A percentile compares a stretch with the other conserved stretches of the same genome.
phyloP scores from a whole-genome alignment of 2,329 filamentous ascomycete species.

The Diplocarpon rosae region DNA sequence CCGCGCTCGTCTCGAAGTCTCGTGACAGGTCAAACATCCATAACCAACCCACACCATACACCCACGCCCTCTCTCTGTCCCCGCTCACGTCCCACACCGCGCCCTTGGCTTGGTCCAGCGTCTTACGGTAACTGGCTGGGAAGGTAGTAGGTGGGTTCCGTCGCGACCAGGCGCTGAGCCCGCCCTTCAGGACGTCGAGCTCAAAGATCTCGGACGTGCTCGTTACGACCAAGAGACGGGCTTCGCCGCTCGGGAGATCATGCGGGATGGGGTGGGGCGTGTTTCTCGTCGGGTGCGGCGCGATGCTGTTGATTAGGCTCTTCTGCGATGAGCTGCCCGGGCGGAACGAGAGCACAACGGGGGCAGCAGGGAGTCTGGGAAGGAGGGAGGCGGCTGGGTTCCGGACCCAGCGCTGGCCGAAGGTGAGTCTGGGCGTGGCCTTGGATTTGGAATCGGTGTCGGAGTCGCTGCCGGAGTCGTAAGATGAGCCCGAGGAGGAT shows the following conservation, averaged over 20 bases:
- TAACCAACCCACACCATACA: conserved; percentile 78
- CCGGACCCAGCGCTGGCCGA: conserved; percentile 61
- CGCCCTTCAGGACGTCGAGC: conserved; percentile 68
- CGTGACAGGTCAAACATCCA: conserved; percentile 82
- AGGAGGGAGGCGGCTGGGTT: conserved; percentile 61
- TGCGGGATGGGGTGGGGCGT: conserved; percentile 30
- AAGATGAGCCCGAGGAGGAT: conserved; percentile 32
- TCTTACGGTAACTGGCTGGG: conserved; percentile 60
- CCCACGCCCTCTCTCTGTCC: conserved; percentile 58
- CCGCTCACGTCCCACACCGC: conserved; percentile 65
- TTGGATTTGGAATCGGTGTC: conserved; percentile 39
- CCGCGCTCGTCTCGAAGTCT: conserved; percentile 42
- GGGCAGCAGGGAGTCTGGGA: conserved; percentile 53
- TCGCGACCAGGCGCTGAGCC: conserved; percentile 74
- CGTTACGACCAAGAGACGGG: conserved; percentile 49
- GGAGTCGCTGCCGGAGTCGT: conserved; percentile 28
- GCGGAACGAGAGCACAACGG: conserved; percentile 59
- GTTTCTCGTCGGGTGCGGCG: conserved; percentile 18
- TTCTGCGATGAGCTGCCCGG: conserved; percentile 27
- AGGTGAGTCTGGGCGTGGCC: conserved; percentile 28
- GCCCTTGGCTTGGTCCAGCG: conserved; percentile 73
- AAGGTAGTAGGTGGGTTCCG: conserved; percentile 68
- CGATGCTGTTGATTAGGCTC: conserved; percentile 32
- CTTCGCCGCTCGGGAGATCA: conserved; percentile 40
- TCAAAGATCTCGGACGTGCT: conserved; percentile 60